Evolutionary conservation across 1,284 basidiomycete genomes (phyloP).

Genomic region (Trametes versicolor): DNA sequence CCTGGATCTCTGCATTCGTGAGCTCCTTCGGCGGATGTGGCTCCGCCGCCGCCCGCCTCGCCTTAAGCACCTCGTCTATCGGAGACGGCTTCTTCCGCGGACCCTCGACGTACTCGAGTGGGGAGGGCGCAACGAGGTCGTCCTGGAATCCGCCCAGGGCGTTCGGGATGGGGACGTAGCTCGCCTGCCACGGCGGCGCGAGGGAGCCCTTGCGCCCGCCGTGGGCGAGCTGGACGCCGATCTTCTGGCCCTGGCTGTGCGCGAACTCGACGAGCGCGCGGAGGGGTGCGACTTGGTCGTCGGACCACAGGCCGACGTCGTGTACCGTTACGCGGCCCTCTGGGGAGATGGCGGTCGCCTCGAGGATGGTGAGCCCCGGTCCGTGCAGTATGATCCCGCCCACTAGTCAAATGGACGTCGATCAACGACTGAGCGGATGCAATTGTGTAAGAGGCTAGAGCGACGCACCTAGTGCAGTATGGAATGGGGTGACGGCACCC

Average conservation of each 20-base stretch:
- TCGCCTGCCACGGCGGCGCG: conserved; percentile 63
- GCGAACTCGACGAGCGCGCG: conserved; percentile 75
- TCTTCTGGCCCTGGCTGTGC: conserved; percentile 69
- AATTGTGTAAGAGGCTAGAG: conserved; percentile 72
- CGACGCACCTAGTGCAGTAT: conserved; percentile 36
- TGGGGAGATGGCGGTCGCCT: conserved; percentile 77
- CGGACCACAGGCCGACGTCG: conserved; percentile 78
- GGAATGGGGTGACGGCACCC: conserved; percentile 7
- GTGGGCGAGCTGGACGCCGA: conserved; percentile 82
- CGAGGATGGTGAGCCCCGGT: conserved; percentile 65
- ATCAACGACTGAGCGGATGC: background rate
- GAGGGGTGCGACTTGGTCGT: conserved; percentile 72
- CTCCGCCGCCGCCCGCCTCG: conserved; percentile 35
- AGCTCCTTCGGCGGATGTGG: conserved; percentile 67
- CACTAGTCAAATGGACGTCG: background rate
- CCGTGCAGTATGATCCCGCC: conserved; percentile 4
- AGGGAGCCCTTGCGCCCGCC: conserved; percentile 79
- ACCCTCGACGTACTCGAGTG: conserved; percentile 32
- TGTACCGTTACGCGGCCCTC: conserved; percentile 83
- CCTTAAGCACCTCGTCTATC: background rate
- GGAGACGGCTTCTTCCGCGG: conserved; percentile 67
- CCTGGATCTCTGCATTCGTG: conserved; percentile 61
- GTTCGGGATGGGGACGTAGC: conserved; percentile 43
- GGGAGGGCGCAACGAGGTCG: conserved; percentile 32
- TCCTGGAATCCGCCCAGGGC: conserved; percentile 72